Conservation (phyloP, 2,329 filamentous ascomycete genomes). For the Harringtonia lauricola region DNA sequence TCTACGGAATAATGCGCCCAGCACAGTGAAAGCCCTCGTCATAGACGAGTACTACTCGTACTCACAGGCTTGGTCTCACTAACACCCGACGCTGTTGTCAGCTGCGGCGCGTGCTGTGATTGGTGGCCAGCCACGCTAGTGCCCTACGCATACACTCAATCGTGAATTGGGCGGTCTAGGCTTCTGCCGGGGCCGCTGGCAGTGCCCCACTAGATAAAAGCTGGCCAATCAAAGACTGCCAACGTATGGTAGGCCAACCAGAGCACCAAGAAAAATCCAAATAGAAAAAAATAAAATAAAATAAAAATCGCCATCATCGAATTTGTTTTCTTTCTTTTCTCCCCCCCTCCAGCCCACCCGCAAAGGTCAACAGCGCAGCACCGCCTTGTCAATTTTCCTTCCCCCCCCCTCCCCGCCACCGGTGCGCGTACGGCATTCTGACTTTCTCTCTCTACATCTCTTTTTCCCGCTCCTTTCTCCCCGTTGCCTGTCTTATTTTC, state of each 20-base stretch:
- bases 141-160: not conserved
- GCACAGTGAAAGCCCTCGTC: no score
- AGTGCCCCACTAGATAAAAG: not conserved
- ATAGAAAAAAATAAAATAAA: slow-evolving; percentile 10
- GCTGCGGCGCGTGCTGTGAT: not conserved
- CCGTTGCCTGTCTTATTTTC: not conserved
- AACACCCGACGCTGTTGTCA: not conserved
- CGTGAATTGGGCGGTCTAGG: not conserved
- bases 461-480: not conserved
- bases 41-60: no score
- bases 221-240: not conserved
- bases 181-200: not conserved
- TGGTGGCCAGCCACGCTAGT: not conserved
- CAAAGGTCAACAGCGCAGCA: slow-evolving; percentile 21
- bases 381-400: slow-evolving; percentile 34
- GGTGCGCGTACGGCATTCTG: slow-evolving; percentile 27
- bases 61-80: no score
- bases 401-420: slow-evolving; percentile 15
- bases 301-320: slow-evolving; percentile 13
- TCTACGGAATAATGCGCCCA: no score
- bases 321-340: slow-evolving; percentile 6
- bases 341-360: slow-evolving; percentile 12
- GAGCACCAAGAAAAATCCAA: slow-evolving; percentile 6
- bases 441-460: not conserved
- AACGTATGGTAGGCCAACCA: not conserved